Conservation (phyloP, 176 grass and related monocot genomes). For the Pontederia paniculata region DNA sequence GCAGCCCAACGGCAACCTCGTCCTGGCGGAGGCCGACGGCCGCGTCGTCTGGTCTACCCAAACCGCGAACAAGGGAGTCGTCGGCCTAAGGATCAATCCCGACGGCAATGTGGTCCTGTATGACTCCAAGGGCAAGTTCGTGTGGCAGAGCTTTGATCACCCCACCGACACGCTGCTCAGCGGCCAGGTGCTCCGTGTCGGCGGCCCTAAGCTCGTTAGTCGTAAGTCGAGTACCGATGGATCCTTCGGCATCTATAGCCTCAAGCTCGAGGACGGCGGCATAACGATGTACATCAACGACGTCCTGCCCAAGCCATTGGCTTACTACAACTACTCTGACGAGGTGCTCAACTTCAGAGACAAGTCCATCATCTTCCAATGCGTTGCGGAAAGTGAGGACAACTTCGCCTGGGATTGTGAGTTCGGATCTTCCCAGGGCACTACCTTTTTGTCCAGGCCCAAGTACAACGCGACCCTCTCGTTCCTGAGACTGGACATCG, state of each 20-base stretch:
- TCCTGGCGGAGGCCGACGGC: conserved; percentile 31
- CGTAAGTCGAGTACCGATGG: conserved; percentile 1
- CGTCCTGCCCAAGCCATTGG: conserved; percentile 9
- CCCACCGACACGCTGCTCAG: too few relatives aligned
- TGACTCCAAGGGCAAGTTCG: conserved; percentile 9
- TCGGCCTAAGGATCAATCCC: conserved; percentile 23
- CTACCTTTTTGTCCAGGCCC: conserved; percentile 10
- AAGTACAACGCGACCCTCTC: conserved; percentile 36
- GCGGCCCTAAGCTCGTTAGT: too few relatives aligned
- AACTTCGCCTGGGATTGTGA: conserved; percentile 21
- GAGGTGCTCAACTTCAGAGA: conserved; percentile 16
- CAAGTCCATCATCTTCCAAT: conserved; percentile 16
- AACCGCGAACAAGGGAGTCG: not conserved
- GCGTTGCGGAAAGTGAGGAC: conserved; percentile 20
- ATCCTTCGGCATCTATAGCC: conserved; percentile 11
- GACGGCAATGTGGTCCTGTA: conserved; percentile 31
- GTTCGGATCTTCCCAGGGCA: too few relatives aligned
- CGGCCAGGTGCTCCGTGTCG: too few relatives aligned
- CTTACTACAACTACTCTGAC: conserved; percentile 41
- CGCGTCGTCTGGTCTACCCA: conserved; percentile 23
- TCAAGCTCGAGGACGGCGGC: conserved; percentile 6
- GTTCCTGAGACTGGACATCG: conserved; percentile 25
- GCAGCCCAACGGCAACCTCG: conserved; percentile 26
- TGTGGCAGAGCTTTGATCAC: too few relatives aligned
- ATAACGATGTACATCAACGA: not conserved